phyloP scores from a whole-genome alignment of 202 grass and related monocot genomes.

The Bolboschoenoplectus hybrid region DNA sequence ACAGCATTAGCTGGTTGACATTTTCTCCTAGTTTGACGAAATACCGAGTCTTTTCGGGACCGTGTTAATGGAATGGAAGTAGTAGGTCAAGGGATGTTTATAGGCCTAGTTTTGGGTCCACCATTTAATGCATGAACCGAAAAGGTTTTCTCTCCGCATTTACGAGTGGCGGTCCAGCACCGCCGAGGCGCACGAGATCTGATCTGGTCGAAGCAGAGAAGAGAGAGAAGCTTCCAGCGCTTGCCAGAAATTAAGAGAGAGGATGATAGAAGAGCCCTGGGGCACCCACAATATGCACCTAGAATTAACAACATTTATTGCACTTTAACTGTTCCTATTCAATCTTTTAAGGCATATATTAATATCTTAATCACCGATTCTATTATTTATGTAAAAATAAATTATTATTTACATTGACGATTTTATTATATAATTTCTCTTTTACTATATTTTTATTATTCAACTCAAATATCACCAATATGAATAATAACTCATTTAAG shows the following conservation, averaged over 20 bases:
- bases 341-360: neutral
- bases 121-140: constrained; percentile 34
- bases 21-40: constrained; percentile 35
- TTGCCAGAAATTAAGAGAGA: neutral
- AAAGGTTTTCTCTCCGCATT: neutral
- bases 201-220: neutral
- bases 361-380: too few relatives aligned
- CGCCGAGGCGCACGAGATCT: neutral
- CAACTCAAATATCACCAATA: too few relatives aligned
- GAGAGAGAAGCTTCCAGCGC: neutral
- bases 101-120: neutral
- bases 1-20: constrained; percentile 2
- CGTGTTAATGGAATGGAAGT: neutral
- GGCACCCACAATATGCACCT: neutral
- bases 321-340: neutral
- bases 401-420: neutral
- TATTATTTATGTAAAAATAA: neutral
- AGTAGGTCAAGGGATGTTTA: constrained; percentile 8
- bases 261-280: neutral
- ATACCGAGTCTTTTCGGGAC: constrained; percentile 21
- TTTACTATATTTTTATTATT: too few relatives aligned
- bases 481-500: too few relatives aligned
- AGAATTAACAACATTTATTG: constrained; percentile 4
- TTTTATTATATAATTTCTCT: too few relatives aligned
- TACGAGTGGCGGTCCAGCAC: constrained; percentile 9